phyloP scores from a whole-genome alignment of 345 rosid genomes.

The Salix caprea region DNA sequence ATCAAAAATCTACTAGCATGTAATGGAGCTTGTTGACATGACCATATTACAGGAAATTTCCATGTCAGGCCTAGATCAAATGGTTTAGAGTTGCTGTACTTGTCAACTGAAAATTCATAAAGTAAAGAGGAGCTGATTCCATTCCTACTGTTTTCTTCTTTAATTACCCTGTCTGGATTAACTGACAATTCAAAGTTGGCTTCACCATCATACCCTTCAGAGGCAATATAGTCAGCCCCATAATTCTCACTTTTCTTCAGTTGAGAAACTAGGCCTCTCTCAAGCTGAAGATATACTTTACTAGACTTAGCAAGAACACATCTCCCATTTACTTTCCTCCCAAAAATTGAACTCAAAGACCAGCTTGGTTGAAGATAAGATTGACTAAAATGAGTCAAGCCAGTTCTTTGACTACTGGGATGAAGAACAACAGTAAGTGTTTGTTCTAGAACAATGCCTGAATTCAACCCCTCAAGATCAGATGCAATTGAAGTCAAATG shows the following conservation, averaged over 20 bases:
- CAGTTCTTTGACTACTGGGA: conserved; percentile 37
- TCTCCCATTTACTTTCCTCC: conserved; percentile 58
- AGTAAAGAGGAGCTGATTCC: conserved; percentile 38
- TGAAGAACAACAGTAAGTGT: conserved; percentile 78
- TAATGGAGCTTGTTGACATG: conserved; percentile 63
- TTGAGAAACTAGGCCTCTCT: conserved; percentile 41
- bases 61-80: conserved; percentile 71
- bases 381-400: conserved; percentile 23
- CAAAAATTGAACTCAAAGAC: conserved; percentile 78
- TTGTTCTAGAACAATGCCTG: conserved; percentile 67
- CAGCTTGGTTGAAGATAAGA: conserved; percentile 63
- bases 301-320: conserved; percentile 78
- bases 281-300: conserved; percentile 69
- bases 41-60: conserved; percentile 74
- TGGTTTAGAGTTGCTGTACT: conserved; percentile 47
- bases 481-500: conserved; percentile 43
- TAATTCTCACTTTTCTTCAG: conserved; percentile 31
- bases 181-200: conserved; percentile 50
- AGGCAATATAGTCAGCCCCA: conserved; percentile 14
- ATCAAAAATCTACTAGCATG: conserved; percentile 77
- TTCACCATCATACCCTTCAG: conserved; percentile 30
- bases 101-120: conserved; percentile 54
- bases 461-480: conserved; percentile 35
- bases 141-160: conserved; percentile 37
- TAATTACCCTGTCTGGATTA: conserved; percentile 54